A percentile compares a stretch with the other conserved stretches of the same genome.
Conservation (phyloP, 2,329 filamentous ascomycete species). For the Fusarium denticulatum region DNA sequence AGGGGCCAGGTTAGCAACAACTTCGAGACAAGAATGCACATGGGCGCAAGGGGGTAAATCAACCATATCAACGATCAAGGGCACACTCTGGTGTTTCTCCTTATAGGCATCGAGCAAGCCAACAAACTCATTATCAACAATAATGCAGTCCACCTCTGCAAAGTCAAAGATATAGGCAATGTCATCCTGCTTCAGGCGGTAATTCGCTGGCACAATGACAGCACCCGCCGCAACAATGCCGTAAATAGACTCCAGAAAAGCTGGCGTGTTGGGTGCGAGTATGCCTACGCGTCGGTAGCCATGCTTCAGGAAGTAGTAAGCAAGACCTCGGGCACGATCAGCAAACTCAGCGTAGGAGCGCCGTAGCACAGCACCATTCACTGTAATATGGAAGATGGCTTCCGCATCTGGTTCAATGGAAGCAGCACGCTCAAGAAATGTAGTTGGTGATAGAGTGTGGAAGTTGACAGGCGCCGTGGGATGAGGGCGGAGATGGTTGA, state of each 20-base stretch:
- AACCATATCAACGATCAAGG: slow-evolving; percentile 77
- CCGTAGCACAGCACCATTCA: slow-evolving; percentile 77
- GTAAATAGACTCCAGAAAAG: slow-evolving; percentile 90
- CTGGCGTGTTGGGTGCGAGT: slow-evolving; percentile 90
- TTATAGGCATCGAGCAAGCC: slow-evolving; percentile 74
- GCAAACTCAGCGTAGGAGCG: slow-evolving; percentile 84
- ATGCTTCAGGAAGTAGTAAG: slow-evolving; percentile 84
- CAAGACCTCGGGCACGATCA: slow-evolving; percentile 85
- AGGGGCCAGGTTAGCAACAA: slow-evolving; percentile 12
- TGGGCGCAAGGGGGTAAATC: slow-evolving; percentile 28
- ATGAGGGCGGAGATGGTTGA: slow-evolving; percentile 58
- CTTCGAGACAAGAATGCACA: background rate
- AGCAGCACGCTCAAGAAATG: slow-evolving; percentile 86
- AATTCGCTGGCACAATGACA: slow-evolving; percentile 75
- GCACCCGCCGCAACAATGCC: slow-evolving; percentile 85
- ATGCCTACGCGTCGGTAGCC: slow-evolving; percentile 82
- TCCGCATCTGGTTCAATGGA: slow-evolving; percentile 86
- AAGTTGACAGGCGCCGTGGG: slow-evolving; percentile 65
- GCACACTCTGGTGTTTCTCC: slow-evolving; percentile 68
- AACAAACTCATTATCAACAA: slow-evolving; percentile 85
- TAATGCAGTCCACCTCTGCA: slow-evolving; percentile 84
- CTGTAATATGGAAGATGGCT: slow-evolving; percentile 86
- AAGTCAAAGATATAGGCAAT: slow-evolving; percentile 91
- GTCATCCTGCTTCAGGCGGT: slow-evolving; percentile 80
- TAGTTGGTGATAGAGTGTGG: slow-evolving; percentile 85